Conservation (phyloP, 345 rosid species). For the Citrus maxima region DNA sequence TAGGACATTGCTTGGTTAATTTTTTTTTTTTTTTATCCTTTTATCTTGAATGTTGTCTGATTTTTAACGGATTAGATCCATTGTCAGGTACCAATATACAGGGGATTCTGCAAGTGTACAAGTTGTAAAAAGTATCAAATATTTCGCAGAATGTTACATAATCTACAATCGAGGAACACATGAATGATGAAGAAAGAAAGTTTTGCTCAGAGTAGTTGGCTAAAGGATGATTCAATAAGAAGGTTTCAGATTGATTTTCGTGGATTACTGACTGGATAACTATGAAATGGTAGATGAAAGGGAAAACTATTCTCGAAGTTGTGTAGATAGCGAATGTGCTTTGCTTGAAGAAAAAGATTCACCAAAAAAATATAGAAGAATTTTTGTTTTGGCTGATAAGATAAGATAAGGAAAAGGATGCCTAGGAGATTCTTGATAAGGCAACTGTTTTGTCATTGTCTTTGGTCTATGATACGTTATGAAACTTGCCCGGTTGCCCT, state of each 20-base stretch:
- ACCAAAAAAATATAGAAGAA: not conserved
- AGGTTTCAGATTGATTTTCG: not conserved
- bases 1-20: not conserved
- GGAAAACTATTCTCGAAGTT: not conserved
- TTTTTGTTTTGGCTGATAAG: not conserved
- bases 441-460: too few relatives aligned
- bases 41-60: not conserved
- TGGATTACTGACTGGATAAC: not conserved
- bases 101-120: conserved; percentile 3
- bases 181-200: not conserved
- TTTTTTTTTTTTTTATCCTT: not conserved
- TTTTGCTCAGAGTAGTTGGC: not conserved
- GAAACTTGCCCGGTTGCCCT: too few relatives aligned
- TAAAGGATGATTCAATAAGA: not conserved
- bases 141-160: not conserved
- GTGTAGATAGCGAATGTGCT: not conserved
- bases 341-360: not conserved
- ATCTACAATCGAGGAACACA: not conserved
- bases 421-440: not conserved
- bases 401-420: not conserved
- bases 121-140: not conserved
- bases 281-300: not conserved
- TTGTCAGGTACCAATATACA: conserved; percentile 7
- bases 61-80: not conserved
- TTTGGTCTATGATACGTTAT: too few relatives aligned